Evolutionary conservation across 768 basidiomycete genomes (phyloP).

Genomic region (Suillus decipiens): DNA sequence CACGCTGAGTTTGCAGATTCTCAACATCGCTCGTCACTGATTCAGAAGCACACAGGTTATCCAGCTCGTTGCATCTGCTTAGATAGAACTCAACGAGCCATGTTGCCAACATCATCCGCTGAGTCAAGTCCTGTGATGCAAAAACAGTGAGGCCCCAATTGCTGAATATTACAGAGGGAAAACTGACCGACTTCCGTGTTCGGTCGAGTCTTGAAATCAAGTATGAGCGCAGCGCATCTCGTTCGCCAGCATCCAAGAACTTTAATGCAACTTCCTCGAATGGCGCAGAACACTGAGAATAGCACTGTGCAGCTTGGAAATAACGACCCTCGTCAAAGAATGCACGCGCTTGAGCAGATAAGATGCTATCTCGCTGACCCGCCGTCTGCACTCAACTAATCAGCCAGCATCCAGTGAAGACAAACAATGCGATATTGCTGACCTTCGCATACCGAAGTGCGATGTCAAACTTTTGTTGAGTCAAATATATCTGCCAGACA

Average conservation of each 20-base stretch:
- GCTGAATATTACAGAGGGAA: not conserved
- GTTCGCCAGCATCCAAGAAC: slow-evolving; percentile 87
- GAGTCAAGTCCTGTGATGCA: slow-evolving; percentile 73
- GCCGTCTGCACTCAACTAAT: slow-evolving; percentile 56
- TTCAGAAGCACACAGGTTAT: slow-evolving; percentile 91
- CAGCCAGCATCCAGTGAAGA: not conserved
- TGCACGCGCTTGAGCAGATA: slow-evolving; percentile 79
- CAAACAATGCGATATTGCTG: slow-evolving; percentile 15
- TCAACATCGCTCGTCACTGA: slow-evolving; percentile 79
- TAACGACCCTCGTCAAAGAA: slow-evolving; percentile 80
- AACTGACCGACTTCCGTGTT: slow-evolving; percentile 74
- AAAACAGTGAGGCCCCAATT: slow-evolving; percentile 1
- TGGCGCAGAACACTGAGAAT: slow-evolving; percentile 81
- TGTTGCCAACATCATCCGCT: slow-evolving; percentile 96
- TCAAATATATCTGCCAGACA: slow-evolving; percentile 90
- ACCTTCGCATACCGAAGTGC: slow-evolving; percentile 87
- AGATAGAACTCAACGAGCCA: slow-evolving; percentile 99
- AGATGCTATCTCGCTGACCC: slow-evolving; percentile 82
- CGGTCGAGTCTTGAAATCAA: slow-evolving; percentile 85
- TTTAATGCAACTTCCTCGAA: slow-evolving; percentile 93
- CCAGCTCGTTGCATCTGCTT: slow-evolving; percentile 93
- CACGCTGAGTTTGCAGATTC: slow-evolving; percentile 77
- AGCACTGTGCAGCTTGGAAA: slow-evolving; percentile 90
- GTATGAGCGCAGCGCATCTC: slow-evolving; percentile 89
- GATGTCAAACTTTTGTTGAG: slow-evolving; percentile 72